Base-by-base conservation (phyloP, 768 basidiomycete species). In the Dacryopinax primogenitus region DNA sequence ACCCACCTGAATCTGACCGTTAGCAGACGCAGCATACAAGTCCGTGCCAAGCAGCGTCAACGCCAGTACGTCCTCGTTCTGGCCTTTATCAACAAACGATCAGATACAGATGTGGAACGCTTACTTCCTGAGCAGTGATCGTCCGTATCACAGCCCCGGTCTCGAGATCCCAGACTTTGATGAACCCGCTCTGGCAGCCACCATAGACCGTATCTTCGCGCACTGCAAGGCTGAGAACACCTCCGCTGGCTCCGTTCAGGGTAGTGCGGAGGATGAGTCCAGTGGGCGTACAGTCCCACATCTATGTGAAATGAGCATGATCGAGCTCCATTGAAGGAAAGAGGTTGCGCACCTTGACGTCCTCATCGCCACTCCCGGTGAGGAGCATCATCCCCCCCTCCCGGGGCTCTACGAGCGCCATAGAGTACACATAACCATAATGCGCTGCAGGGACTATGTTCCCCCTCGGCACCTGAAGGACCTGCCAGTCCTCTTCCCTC, bases 171-270 rank as follows among this genome's bases (percentile, higher is more conserved):
- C 90, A 84, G 3, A 97, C 86, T 68, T 88, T 87, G 70, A 97
- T 90, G 69, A 88, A 86, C 1, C 95, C 95, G 68, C 92, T 92
- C 75, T 98, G 95, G 70, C 93, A 89, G 0, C 92, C 95, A 6
- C 91, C 95, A 70, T 87, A 96, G 23, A 97, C 79, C 0, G 90
- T 89, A 21, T 90, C 89, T 23, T 86, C 86, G 34, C 80, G 79
- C 0, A 83, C 82, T 1, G 84, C 83, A 30, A 98, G 79, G 0
- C 91, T 84, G n/a, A 93, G 78, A 4, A 96, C 85, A 0, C 92
- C 94, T 1, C 92, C 90, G 69, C 84, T 84, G 64, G 75, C 79
- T 70, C 87, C 89, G 32, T 82, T 79, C 67, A 90, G 90, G 2
- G 86, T 84, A 67, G 89, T 84, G 23, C 82, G 70, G 2, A 84